Conservation (phyloP, 805 yeast species). For the Ogataea populi-albae region DNA sequence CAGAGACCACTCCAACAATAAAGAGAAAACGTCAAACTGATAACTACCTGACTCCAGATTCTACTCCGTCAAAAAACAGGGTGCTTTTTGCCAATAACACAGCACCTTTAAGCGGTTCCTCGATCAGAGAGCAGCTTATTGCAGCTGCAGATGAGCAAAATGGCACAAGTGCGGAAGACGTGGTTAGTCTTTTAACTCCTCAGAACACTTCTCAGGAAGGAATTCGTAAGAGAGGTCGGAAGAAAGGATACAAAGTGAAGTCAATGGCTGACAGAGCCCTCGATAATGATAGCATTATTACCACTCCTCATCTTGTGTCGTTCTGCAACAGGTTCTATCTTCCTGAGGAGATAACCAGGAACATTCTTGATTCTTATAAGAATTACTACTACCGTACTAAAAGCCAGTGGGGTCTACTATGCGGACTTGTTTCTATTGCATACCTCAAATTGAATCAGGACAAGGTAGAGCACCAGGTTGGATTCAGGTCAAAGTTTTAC, state of each 20-base stretch:
- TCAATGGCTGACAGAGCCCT: conserved; percentile 13
- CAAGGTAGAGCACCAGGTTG: conserved; percentile 43
- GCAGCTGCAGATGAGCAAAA: conserved; percentile 17
- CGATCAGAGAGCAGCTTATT: conserved; percentile 17
- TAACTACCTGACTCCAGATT: conserved; percentile 17
- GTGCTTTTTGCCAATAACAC: neutral
- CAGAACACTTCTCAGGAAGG: no score
- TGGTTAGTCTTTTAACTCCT: conserved; percentile 1
- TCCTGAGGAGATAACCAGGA: conserved; percentile 49
- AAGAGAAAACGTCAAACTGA: neutral
- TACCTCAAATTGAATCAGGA: conserved; percentile 52
- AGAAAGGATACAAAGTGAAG: conserved; percentile 16
- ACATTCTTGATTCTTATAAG: conserved; percentile 49
- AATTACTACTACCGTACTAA: conserved; percentile 51
- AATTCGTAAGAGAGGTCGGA: conserved; percentile 18
- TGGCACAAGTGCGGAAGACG: neutral
- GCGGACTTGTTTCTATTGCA: conserved; percentile 63
- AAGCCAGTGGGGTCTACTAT: conserved; percentile 66
- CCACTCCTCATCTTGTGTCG: conserved; percentile 40
- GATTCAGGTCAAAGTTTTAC: conserved; percentile 46
- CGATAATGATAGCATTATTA: conserved; percentile 17
- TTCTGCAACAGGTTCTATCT: conserved; percentile 65
- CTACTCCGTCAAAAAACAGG: conserved; percentile 15
- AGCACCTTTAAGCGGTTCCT: conserved; percentile 10
- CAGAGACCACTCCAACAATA: conserved; percentile 24